These are phyloP conservation scores for Phytopythium boreale DNA, from an alignment of 352 stramenopile genomes.

Conservation along the genomic window DNA sequence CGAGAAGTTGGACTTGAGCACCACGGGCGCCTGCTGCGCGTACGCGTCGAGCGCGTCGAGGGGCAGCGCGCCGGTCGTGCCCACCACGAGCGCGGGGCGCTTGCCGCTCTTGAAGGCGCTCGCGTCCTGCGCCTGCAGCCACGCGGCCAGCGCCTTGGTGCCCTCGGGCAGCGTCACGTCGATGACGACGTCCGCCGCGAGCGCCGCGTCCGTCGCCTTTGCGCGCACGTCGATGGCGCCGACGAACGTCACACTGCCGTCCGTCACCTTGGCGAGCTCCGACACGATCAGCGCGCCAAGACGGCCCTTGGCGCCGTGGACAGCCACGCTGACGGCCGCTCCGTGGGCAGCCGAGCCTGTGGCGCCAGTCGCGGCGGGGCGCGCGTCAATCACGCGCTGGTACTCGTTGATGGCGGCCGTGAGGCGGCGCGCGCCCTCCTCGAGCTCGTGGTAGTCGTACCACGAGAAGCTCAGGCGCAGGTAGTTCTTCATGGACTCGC, in stretches of 20 bases:
- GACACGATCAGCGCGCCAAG: conserved; percentile 70
- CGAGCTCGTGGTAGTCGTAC: conserved; percentile 80
- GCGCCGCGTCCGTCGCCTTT: conserved; percentile 31
- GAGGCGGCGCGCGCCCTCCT: conserved; percentile 71
- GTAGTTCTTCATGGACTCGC: conserved; percentile 86
- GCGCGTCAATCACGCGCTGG: conserved; percentile 32
- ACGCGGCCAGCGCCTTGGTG: conserved; percentile 59
- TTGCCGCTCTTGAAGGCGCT: conserved; percentile 59
- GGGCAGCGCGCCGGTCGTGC: conserved; percentile 66
- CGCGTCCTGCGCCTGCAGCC: conserved; percentile 53
- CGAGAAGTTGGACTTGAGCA: conserved; percentile 84
- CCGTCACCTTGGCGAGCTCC: conserved; percentile 49
- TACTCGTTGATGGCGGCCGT: conserved; percentile 70
- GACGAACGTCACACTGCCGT: conserved; percentile 44
- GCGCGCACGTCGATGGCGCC: conserved; percentile 60
- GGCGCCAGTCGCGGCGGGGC: conserved; percentile 17
- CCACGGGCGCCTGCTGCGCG: conserved; percentile 52
- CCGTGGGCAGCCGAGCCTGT: conserved; percentile 10
- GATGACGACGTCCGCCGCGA: conserved; percentile 65
- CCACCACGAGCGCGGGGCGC: conserved; percentile 68
- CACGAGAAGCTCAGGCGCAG: conserved; percentile 85
- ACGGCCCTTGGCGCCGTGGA: conserved; percentile 67
- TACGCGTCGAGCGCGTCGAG: conserved; percentile 60
- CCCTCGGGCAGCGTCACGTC: conserved; percentile 76
- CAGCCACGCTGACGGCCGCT: conserved; percentile 51